Evolutionary conservation across 2,329 filamentous ascomycete genomes (phyloP).

Genomic region (Byssothecium circinans): DNA sequence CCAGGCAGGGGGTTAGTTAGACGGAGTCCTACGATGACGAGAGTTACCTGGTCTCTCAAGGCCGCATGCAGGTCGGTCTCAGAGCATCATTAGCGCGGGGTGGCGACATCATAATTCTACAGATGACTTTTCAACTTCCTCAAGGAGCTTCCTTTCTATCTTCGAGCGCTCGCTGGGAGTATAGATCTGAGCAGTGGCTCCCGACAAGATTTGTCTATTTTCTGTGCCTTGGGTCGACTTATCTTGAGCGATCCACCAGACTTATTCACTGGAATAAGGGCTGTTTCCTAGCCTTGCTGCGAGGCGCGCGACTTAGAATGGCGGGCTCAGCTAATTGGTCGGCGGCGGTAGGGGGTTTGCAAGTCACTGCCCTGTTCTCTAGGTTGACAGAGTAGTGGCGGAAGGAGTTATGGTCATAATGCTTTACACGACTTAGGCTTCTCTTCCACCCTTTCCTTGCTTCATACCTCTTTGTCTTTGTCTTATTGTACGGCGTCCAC

Average conservation of each 20-base stretch:
- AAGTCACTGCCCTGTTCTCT: not conserved
- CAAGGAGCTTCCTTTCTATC: not conserved
- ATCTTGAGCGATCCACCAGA: too few species aligned
- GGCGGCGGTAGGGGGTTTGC: not conserved
- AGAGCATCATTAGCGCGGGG: not conserved
- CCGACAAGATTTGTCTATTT: too few species aligned
- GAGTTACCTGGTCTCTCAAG: not conserved
- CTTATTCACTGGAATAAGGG: too few species aligned
- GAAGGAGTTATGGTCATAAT: not conserved
- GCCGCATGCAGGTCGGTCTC: not conserved
- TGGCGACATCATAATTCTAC: not conserved
- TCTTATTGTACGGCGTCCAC: conserved; percentile 30
- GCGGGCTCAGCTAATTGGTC: not conserved
- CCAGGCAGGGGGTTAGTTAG: too few species aligned
- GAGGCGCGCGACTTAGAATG: not conserved
- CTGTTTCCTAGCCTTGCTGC: not conserved
- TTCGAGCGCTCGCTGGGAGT: not conserved
- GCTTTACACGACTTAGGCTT: not conserved
- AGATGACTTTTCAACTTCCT: not conserved
- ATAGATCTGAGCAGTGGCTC: too few species aligned
- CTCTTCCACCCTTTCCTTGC: not conserved
- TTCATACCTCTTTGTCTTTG: not conserved
- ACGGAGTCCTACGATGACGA: not conserved
- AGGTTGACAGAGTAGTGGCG: not conserved
- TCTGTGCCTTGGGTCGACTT: too few species aligned